Base-by-base conservation (phyloP, 352 stramenopile species). In the Phytophthora citrophthora region DNA sequence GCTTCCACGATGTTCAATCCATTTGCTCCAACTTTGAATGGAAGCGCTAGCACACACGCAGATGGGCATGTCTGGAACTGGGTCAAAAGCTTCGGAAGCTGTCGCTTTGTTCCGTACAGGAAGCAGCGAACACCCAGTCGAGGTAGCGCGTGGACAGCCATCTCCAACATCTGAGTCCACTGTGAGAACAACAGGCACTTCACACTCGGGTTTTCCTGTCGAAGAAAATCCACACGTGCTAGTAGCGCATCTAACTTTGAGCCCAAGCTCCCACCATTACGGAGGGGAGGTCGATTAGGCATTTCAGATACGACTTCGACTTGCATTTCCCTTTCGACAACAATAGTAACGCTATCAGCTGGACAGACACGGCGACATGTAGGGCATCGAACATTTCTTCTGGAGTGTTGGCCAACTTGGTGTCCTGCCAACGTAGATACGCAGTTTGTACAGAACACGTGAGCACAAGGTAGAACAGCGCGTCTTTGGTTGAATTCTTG, bases 161-260 rank as follows among this genome's bases (percentile, higher is more conserved):
- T 32, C 39, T 54, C 61, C 51, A 88, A 77, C 88, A 98, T 97
- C 41, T 96, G 86, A 13, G 90, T 77, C 91, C 93, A 98, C 63
- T 97, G 89, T 10, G 86, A 96, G 49, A 98, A 98, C 4, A 98
- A 68, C 26, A 98, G 50, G 31, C 80, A 85, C 68, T 97, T 98
- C 23, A 96, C 83, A 16, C 79, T 72, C 4, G 80, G 49, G 24
- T 90, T 77, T 34, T 70, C 54, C 2, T 74, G 67, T 27, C 79
- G 73, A 3, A 95, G 70, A 1, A 66, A 44, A 15, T 74, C 61
- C 13, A 94, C 70, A 44, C 83, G 77, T 1, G 61, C 57, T 16
- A 89, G 58, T 11, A 94, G 76, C 1, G 80, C 74, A 36, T 94
- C 83, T 26, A 94, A 72, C 53, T 95, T 95, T 4, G 79, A 91